These are phyloP conservation scores for Globisporangium apiculatum DNA, from an alignment of 352 stramenopile species.

Conservation along the genomic window DNA sequence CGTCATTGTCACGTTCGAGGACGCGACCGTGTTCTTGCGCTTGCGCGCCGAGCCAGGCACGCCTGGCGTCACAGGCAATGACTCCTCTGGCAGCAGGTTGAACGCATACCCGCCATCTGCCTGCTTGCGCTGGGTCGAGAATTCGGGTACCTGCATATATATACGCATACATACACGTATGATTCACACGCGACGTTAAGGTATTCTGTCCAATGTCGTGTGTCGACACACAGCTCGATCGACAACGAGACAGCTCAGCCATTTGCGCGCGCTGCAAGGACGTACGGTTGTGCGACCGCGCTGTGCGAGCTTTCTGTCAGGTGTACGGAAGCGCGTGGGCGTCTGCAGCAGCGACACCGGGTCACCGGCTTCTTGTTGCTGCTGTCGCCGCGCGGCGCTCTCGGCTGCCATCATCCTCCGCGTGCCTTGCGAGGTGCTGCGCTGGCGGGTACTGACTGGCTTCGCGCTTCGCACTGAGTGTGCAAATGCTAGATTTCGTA, in stretches of 20 bases:
- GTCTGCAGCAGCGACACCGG: conserved; percentile 10
- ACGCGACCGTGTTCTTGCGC: conserved; percentile 18
- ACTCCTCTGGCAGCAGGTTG: conserved; percentile 42
- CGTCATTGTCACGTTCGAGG: conserved; percentile 12
- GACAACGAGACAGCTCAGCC: background rate
- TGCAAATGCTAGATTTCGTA: conserved; percentile 4
- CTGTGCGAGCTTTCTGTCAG: conserved; percentile 12
- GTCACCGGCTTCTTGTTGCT: conserved; percentile 6
- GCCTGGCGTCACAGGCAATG: conserved; percentile 12
- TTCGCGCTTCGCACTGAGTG: background rate
- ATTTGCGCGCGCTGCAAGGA: background rate
- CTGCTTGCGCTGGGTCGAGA: conserved; percentile 24
- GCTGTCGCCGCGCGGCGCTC: conserved; percentile 7
- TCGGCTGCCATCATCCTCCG: conserved; percentile 3
- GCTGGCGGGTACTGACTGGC: no score
- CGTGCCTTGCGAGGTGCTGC: background rate
- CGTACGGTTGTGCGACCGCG: conserved; percentile 24
- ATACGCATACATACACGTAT: background rate
- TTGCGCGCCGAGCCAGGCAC: conserved; percentile 20
- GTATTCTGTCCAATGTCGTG: background rate
- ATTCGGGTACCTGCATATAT: conserved; percentile 16
- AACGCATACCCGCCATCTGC: conserved; percentile 36
- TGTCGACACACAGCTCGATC: background rate
- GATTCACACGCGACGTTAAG: background rate
- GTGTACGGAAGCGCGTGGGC: conserved; percentile 11